Evolutionary conservation across 73 alveolate genomes (phyloP), one percentile per base, ranked within the genome.

Genomic region (Durusdinium trenchii): DNA sequence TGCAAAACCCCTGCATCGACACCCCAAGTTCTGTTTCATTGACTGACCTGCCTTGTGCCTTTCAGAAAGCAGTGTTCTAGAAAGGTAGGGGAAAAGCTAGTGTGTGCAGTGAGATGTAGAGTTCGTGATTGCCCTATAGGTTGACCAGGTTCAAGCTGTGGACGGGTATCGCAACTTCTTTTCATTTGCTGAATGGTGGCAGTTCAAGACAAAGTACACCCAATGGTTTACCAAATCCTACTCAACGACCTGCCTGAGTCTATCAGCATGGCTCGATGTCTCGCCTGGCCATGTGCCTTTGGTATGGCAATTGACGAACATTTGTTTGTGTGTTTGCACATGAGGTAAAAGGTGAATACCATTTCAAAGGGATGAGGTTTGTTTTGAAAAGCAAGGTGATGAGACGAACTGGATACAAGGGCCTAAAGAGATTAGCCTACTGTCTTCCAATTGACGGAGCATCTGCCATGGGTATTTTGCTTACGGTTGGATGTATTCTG

Each of bases 321-420:
- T 67, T 67, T 67, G 10, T 42, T 28, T 67, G 79, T 20, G 35
- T 57, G 69, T 16, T 23, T 57, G 69, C 12, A 57, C 12, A 67
- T 67, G 42, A 67, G 32, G 6, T 67, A n/a, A 67, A 30, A 20
- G 79, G 6, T 30, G 42, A 6, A 6, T 67, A 67, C 42, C 32
- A 67, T 67, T 12, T 67, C 45, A 67, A 67, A 67, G 40, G 6
- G 57, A 10, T n/a, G 50, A 7, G 30, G 54, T 40, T 38, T 5
- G 54, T 7, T 6, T 75, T 6, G 16, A n/a, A 23, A 38, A 5
- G 48, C 28, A 2, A 87, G 95, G 95, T 87, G 83, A 28, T 87
- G 32, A 62, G 95, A 26, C 52, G 95, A 10, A 14, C 50, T 10
- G 6, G 40, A 20, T 87, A 87, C 95, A 87, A 87, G 42, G 95